Evolutionary conservation across 192 early-diverging fungal species (phyloP).

Genomic region (Backusella liffmaniae): DNA sequence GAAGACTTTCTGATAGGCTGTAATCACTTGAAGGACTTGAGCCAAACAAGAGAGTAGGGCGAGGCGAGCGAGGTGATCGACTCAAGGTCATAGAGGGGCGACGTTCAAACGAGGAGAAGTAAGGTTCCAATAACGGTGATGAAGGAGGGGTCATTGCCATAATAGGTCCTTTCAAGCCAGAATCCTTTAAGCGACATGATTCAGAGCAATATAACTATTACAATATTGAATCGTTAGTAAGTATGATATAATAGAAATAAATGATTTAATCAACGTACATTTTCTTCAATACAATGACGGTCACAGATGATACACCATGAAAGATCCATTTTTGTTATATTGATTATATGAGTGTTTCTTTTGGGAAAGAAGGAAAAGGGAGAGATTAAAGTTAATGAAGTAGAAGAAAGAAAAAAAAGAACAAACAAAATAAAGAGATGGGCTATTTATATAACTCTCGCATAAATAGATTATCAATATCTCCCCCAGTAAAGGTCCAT

Average conservation of each 20-base stretch:
- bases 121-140: background rate
- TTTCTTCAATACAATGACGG: slow-evolving; percentile 18
- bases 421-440: background rate
- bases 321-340: slow-evolving; percentile 9
- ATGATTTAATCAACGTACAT: background rate
- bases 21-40: background rate
- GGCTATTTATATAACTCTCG: background rate
- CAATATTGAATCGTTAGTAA: background rate
- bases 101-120: background rate
- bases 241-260: background rate
- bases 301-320: slow-evolving; percentile 25
- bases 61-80: slow-evolving; percentile 2
- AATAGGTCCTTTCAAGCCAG: background rate
- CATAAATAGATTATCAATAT: background rate
- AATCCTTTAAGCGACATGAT: slow-evolving; percentile 10
- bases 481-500: background rate
- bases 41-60: background rate
- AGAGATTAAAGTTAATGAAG: background rate
- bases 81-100: background rate
- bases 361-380: background rate
- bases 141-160: background rate
- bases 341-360: background rate
- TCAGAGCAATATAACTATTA: slow-evolving; percentile 20
- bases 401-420: background rate
- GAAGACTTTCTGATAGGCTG: background rate